Conservation (phyloP, 169 alveolate species). For the Eimeria acervulina region DNA sequence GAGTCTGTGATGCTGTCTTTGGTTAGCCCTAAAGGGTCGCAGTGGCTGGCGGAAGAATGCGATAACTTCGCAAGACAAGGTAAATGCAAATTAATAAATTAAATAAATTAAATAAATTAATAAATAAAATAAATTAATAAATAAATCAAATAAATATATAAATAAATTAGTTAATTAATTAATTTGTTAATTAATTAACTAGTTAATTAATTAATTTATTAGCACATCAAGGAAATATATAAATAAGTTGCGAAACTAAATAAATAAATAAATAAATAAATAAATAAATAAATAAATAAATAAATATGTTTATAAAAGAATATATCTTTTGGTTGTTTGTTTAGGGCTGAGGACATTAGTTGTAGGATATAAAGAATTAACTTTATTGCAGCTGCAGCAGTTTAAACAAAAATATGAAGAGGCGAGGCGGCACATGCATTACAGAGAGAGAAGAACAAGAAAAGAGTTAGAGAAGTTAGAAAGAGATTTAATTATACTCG, state of each 20-base stretch:
- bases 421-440: constrained; percentile 86
- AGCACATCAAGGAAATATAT: no score
- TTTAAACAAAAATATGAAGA: constrained; percentile 76
- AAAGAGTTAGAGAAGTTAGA: constrained; percentile 87
- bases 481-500: constrained; percentile 94
- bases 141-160: no score
- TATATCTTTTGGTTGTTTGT: constrained; percentile 8
- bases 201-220: no score
- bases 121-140: not conserved
- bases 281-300: not conserved
- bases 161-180: not conserved
- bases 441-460: constrained; percentile 87
- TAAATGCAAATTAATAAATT: not conserved
- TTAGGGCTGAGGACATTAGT: constrained; percentile 97
- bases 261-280: not conserved
- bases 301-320: no score
- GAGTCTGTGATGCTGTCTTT: constrained; percentile 95
- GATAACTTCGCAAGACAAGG: constrained; percentile 93
- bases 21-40: constrained; percentile 93
- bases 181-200: not conserved
- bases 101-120: not conserved
- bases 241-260: not conserved
- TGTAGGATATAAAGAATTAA: constrained; percentile 95
- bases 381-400: constrained; percentile 91
- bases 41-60: constrained; percentile 94